Percentiles rank a stretch among this genome's conserved stretches.
Evolutionary conservation across 768 basidiomycete genomes (phyloP).

Genomic region (Mycena filopes): DNA sequence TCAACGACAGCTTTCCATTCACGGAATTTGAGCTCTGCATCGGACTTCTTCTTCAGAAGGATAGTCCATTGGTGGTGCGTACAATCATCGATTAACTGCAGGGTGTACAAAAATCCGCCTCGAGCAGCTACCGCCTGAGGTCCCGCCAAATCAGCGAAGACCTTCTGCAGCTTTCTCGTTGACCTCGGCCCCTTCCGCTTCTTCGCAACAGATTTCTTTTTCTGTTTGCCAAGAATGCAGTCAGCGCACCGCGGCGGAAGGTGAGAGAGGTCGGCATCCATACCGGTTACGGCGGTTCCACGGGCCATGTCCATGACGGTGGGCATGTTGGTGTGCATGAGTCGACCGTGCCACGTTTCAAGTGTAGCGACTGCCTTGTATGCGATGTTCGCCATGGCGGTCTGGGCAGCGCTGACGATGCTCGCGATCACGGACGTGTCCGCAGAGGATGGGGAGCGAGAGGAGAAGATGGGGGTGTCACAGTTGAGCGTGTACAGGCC

Average conservation of each 20-base stretch:
- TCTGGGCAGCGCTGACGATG: background rate
- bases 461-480: background rate
- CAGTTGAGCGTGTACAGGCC: no score
- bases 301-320: constrained; percentile 5
- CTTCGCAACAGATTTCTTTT: constrained; percentile 24
- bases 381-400: background rate
- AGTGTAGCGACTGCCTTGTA: background rate
- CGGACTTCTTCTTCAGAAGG: constrained; percentile 6
- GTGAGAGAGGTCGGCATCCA: constrained; percentile 29
- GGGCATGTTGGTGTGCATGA: background rate
- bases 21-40: background rate
- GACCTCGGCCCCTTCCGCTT: constrained; percentile 7
- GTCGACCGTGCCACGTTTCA: background rate
- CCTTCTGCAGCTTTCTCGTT: constrained; percentile 16
- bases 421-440: no score
- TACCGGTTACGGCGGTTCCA: constrained; percentile 3
- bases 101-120: background rate
- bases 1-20: constrained; percentile 8
- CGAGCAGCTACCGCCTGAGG: constrained; percentile 18
- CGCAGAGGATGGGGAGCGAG: background rate
- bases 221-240: constrained; percentile 36
- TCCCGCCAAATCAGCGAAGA: constrained; percentile 31
- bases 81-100: constrained; percentile 1
- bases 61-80: constrained; percentile 4
- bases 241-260: constrained; percentile 25